A percentile compares a stretch with the other conserved stretches of the same genome.
Evolutionary conservation across 2,329 filamentous ascomycete species (phyloP).

Genomic region (Claviceps africana): DNA sequence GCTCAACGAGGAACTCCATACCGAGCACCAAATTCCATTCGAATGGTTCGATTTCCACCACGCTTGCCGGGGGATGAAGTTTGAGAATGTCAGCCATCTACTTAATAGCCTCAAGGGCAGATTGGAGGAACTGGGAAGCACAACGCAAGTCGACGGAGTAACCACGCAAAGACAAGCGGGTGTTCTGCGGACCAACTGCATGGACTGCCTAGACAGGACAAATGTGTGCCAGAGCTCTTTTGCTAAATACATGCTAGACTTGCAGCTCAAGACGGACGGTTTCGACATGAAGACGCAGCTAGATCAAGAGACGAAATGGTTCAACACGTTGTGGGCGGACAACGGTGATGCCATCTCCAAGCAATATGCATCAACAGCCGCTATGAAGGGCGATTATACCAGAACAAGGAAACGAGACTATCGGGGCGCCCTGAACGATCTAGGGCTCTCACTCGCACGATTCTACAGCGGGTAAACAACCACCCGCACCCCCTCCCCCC

Average conservation of each 20-base stretch:
- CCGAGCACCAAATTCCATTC: slow-evolving; percentile 36
- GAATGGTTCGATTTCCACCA: slow-evolving; percentile 98
- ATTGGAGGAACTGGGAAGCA: slow-evolving; percentile 61
- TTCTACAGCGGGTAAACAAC: slow-evolving; percentile 49
- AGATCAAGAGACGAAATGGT: slow-evolving; percentile 78
- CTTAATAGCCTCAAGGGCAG: slow-evolving; percentile 54
- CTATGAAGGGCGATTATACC: slow-evolving; percentile 94
- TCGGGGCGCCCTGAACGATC: slow-evolving; percentile 78
- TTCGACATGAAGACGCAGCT: slow-evolving; percentile 60
- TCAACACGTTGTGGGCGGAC: slow-evolving; percentile 93
- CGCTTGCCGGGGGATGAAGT: slow-evolving; percentile 90
- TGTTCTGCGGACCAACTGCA: slow-evolving; percentile 87
- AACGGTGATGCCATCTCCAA: slow-evolving; percentile 93
- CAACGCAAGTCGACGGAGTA: slow-evolving; percentile 36
- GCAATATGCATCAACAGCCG: slow-evolving; percentile 89
- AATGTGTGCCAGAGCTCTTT: slow-evolving; percentile 93
- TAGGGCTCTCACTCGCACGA: slow-evolving; percentile 73
- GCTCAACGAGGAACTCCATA: slow-evolving; percentile 49
- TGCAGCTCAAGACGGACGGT: slow-evolving; percentile 62
- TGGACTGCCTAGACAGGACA: slow-evolving; percentile 94
- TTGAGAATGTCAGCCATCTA: slow-evolving; percentile 79
- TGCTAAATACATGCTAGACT: slow-evolving; percentile 67
- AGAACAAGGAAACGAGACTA: slow-evolving; percentile 83
- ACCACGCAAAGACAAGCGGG: slow-evolving; percentile 47
- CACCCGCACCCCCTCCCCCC: too few species aligned